Evolutionary conservation across 306 rosid species (phyloP), one percentile per base, ranked within the genome.

Genomic region (Fagus crenata): DNA sequence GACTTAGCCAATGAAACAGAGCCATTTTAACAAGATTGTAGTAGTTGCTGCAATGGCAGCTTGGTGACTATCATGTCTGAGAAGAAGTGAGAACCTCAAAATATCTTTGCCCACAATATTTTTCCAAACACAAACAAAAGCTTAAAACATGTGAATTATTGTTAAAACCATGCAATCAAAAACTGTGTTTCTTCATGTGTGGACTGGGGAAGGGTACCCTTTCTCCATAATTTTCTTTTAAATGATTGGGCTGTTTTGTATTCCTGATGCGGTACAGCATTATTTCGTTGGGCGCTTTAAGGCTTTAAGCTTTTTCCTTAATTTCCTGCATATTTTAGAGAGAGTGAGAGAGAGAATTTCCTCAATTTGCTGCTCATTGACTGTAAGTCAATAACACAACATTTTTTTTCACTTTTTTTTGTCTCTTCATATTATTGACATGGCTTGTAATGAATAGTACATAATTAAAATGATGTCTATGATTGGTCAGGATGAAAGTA

Each of bases 171-270:
- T 15, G 69, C 31, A 68, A 6, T 71, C 63, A 76, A 72, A 60
- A 51, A 77, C 61, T 17, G 65, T 58, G 46, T 37, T 70, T 12
- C 14, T 15, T 13, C 84, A 81, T 43, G 86, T 58, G 82, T 41
- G 61, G 80, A 73, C 84, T 58, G 81, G 49, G 61, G 80, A 73
- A 73, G 81, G 61, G 71, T 77, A 77, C 55, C 46, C 70, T 75
- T 78, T 18, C 71, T 75, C 63, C 46, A 31, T 51, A 46, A 61
- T 80, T 74, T 65, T 68, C 67, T 59, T 53, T 76, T 18, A 73
- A 81, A 83, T 84, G 83, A 81, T 86, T 78, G 89, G 72, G 65
- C 61, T 78, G 65, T 22, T 74, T 53, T 75, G 68, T 60, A 67
- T 32, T 82, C 80, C 83, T 75, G 64, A 82, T 68, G 76, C 79